phyloP scores from a whole-genome alignment of 495 filamentous ascomycete species.

The Penicillium roqueforti region DNA sequence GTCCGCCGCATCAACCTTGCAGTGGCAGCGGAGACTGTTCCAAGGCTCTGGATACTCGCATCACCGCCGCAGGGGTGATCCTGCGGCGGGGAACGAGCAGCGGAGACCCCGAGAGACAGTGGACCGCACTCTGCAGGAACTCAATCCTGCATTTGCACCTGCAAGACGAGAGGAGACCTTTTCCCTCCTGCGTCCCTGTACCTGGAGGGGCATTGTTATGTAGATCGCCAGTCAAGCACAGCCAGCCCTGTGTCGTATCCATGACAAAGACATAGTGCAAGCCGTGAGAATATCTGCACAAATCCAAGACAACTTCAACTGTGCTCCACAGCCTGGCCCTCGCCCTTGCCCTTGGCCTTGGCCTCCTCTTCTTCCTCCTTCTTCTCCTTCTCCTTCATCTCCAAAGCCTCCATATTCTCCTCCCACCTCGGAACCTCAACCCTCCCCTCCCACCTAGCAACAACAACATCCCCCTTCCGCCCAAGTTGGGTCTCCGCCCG shows the following conservation, averaged over 20 bases:
- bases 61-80: conserved; percentile 4
- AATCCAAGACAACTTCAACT: conserved; percentile 8
- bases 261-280: conserved; percentile 3
- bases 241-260: neutral
- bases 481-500: conserved; percentile 24
- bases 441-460: conserved; percentile 49
- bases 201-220: neutral
- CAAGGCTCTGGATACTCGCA: conserved; percentile 10
- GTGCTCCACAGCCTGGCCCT: conserved; percentile 1
- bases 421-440: conserved; percentile 42
- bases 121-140: conserved; percentile 2
- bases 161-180: neutral
- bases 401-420: conserved; percentile 42
- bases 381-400: conserved; percentile 30
- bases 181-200: neutral
- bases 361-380: neutral
- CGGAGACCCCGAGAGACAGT: conserved; percentile 4
- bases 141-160: neutral
- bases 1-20: conserved; percentile 17
- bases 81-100: conserved; percentile 16
- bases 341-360: conserved; percentile 4
- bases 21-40: conserved; percentile 9
- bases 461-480: conserved; percentile 33
- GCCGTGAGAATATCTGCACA: neutral
- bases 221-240: neutral